These are phyloP conservation scores for Suillus brevipes DNA, from an alignment of 768 basidiomycete species.

Conservation along the genomic window DNA sequence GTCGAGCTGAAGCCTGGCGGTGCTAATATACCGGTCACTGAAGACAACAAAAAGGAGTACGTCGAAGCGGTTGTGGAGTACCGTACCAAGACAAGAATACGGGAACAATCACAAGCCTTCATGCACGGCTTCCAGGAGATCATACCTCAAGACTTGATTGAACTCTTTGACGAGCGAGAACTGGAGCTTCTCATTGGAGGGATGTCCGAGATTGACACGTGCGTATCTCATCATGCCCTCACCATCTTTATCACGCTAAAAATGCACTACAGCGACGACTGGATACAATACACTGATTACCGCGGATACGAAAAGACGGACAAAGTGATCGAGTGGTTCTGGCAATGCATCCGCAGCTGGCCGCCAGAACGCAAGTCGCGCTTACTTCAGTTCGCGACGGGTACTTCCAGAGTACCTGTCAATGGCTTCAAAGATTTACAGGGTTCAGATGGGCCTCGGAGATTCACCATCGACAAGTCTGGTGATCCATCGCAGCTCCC, in stretches of 20 bases:
- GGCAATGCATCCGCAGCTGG: slow-evolving; percentile 90
- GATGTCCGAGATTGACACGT: slow-evolving; percentile 91
- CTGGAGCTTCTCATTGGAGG: slow-evolving; percentile 89
- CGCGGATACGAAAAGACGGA: slow-evolving; percentile 84
- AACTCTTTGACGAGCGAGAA: slow-evolving; percentile 90
- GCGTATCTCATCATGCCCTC: slow-evolving; percentile 24
- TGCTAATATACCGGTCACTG: slow-evolving; percentile 60
- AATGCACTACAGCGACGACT: slow-evolving; percentile 62
- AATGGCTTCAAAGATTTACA: slow-evolving; percentile 96
- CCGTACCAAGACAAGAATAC: slow-evolving; percentile 78
- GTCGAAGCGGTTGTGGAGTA: slow-evolving; percentile 79
- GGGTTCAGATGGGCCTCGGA: slow-evolving; percentile 87
- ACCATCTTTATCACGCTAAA: not conserved
- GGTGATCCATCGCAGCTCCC: slow-evolving; percentile 88
- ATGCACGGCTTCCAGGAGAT: slow-evolving; percentile 84
- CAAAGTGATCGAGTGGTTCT: slow-evolving; percentile 93
- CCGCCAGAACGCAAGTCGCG: slow-evolving; percentile 87
- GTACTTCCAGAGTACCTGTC: slow-evolving; percentile 82
- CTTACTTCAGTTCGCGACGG: slow-evolving; percentile 85
- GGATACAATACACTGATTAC: slow-evolving; percentile 94
- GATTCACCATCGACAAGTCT: slow-evolving; percentile 94
- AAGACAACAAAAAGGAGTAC: slow-evolving; percentile 77
- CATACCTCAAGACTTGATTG: slow-evolving; percentile 79
- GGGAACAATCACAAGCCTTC: slow-evolving; percentile 83
- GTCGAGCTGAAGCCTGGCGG: slow-evolving; percentile 68